Base-by-base conservation (phyloP, 2,329 filamentous ascomycete species). In the Emericellopsis atlantica region DNA sequence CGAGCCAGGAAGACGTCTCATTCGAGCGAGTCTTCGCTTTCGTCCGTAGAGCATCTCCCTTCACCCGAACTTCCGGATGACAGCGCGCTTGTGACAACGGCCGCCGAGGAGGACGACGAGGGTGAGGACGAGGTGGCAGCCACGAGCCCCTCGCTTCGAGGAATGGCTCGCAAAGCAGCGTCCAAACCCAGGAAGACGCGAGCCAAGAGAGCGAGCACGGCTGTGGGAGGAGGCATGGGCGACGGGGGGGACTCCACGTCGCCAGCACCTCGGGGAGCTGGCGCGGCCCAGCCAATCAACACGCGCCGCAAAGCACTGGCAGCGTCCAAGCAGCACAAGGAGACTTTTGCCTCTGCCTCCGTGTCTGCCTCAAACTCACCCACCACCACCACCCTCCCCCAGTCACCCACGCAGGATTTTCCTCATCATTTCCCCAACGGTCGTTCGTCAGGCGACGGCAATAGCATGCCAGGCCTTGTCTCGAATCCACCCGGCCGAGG, bases 21-120 rank as follows among this genome's bases (percentile, higher is more conserved):
- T 48, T 60, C 59, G 7, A 66, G 62, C 53, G 60, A 64, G 48
- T 66, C 63, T 16, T 65, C 63, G n/a, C 56, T 66, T 22, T 65
- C 62, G 15, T 60, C 61, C 15, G 54, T 52, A 35, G 53, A 57
- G 54, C 64, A 56, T 48, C 50, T 65, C 40, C 60, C 61, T 36
- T 64, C 62, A 39, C 62, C 61, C 23, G 59, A 61, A 41, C 37
- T 43, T 41, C 26, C 41, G 36, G 32, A 41, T 5, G 33, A 21
- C 21, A 41, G 39, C 15, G 39, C 35, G 3, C 33, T 41, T 23
- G 39, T 26, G 33, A 36, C 39, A 12, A 16, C n/a, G n/a, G 31
- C 39, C 4, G 37, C 11, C 14, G 11, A 23, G 14, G 11, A 23
- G 14, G 16, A 34, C 15, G 23, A n/a, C 8, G 26, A 29, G 8